Evolutionary conservation across 805 yeast genomes (phyloP), one percentile per base, ranked within the genome.

Genomic region (Spathaspora gorwiae): DNA sequence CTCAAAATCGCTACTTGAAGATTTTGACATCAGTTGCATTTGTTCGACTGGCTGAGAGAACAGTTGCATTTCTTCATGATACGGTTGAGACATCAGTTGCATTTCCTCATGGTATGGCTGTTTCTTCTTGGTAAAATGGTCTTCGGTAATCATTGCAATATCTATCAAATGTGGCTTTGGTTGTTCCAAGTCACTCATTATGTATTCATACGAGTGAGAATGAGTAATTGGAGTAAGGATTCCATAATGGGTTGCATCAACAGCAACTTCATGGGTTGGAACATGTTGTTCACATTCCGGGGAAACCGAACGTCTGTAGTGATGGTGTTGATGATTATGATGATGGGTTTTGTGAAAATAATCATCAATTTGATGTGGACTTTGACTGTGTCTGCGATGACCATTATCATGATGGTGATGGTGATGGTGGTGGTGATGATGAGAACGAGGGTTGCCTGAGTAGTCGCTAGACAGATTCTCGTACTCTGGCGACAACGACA

Each of bases 151-250:
- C 44, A 44, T 39, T 13, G 15, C 38, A 19, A 44, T 15, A 37
- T 34, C 45, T 11, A 6, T 11, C 9, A 5, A 9, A 14, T 35
- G 26, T 35, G 19, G 26, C 35, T 2, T 10, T 40, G n/a, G 12
- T 44, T 12, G n/a, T 19, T n/a, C 24, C 11, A 26, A 29, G 11
- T 39, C 41, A 39, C 30, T 15, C 24, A 8, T 14, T n/a, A 26
- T n/a, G 7, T 19, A 14, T 26, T 46, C 49, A n/a, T 31, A 15
- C 6, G 49, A 46, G 12, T 42, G 42, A 10, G 46, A 19, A 33
- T 46, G 47, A n/a, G 37, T 42, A 5, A 46, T 30, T 14, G 48
- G 46, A 4, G 48, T 46, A 19, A 42, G 31, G 3, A 45, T 46
- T 9, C 48, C 48, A 27, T 37, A 11, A 6, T 19, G 39, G 7